phyloP scores from a whole-genome alignment of 73 alveolate genomes.

The Breviolum minutum region DNA sequence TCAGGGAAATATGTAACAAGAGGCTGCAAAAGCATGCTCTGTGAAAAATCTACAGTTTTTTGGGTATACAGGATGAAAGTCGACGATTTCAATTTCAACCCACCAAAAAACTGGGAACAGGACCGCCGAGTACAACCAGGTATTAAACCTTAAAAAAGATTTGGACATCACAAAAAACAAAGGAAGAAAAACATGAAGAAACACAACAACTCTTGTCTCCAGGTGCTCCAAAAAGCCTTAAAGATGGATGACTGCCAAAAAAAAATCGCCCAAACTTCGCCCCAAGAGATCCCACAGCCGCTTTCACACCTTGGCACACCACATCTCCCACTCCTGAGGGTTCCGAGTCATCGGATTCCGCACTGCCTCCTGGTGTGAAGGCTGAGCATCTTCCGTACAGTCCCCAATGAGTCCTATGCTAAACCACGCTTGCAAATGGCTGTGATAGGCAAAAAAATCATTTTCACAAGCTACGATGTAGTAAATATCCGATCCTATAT shows the following conservation, averaged over 20 bases:
- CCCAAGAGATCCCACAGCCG: not conserved
- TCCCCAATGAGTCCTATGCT: too few species aligned
- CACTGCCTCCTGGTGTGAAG: conserved; percentile 24
- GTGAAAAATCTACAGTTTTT: not conserved
- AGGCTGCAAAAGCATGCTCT: not conserved
- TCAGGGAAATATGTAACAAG: too few species aligned
- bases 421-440: too few species aligned
- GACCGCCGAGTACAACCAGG: not conserved
- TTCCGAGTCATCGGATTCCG: conserved; percentile 58
- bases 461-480: not conserved
- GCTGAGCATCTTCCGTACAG: not conserved
- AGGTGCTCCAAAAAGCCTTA: too few species aligned
- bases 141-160: too few species aligned
- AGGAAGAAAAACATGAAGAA: too few species aligned
- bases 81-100: too few species aligned
- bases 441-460: not conserved
- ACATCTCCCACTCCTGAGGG: conserved; percentile 74
- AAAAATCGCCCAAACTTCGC: not conserved
- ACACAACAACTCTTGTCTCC: too few species aligned
- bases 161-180: too few species aligned
- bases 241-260: too few species aligned
- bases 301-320: conserved; percentile 57
- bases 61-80: not conserved
- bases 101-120: not conserved
- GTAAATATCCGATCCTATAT: too few species aligned